Evolutionary conservation across 176 grass and related monocot genomes (phyloP).

Genomic region (Phyllostachys edulis): DNA sequence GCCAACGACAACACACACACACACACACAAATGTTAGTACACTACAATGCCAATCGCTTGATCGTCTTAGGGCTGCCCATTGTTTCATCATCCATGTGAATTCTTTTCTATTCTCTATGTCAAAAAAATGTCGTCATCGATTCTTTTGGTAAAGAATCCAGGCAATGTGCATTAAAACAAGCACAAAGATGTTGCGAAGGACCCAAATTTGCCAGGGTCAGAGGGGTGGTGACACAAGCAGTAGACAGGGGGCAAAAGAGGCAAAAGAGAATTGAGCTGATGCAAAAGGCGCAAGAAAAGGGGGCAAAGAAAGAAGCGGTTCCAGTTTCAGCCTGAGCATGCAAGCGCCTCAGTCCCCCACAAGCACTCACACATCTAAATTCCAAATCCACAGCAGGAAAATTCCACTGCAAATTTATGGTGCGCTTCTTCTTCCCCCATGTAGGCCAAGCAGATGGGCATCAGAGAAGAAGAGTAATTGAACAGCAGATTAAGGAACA

Average conservation of each 20-base stretch:
- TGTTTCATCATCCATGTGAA: neutral
- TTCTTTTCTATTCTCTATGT: neutral
- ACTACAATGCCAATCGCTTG: neutral
- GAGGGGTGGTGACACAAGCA: conserved; percentile 22
- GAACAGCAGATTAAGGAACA: neutral
- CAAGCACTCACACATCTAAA: neutral
- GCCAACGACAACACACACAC: neutral
- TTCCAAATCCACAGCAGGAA: neutral
- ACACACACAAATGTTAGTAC: neutral
- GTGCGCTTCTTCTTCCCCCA: neutral
- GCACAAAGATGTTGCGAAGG: conserved; percentile 23
- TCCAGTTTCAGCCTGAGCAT: neutral
- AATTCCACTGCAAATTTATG: neutral
- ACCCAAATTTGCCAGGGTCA: conserved; percentile 18
- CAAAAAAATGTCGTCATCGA: neutral
- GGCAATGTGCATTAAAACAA: conserved; percentile 30
- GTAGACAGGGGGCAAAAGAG: conserved; percentile 19
- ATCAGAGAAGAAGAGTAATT: neutral
- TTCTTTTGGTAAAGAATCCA: conserved; percentile 43
- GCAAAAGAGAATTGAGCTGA: neutral
- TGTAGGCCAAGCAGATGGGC: neutral
- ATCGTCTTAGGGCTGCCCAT: neutral
- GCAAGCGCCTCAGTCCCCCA: neutral
- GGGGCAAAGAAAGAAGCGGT: neutral
- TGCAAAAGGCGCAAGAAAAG: neutral